Conservation (phyloP, 2,329 filamentous ascomycete species). For the Xylaria sp. region DNA sequence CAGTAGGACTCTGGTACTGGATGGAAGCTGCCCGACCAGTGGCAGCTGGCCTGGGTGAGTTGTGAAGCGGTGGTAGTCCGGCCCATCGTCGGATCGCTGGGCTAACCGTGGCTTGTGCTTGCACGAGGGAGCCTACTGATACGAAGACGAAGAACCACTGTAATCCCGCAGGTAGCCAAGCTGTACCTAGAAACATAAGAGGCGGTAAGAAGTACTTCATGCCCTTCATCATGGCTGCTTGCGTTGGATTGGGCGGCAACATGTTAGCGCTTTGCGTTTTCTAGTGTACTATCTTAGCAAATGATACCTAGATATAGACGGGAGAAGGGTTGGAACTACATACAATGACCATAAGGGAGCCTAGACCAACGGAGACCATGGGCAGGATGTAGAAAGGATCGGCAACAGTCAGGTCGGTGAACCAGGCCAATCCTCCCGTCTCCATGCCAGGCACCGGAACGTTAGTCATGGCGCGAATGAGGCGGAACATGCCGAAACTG, state of each 20-base stretch:
- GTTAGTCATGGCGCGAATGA: conserved; percentile 76
- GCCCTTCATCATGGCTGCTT: conserved; percentile 53
- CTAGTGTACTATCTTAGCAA: conserved; percentile 33
- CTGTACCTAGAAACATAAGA: conserved; percentile 57
- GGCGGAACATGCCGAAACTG: conserved; percentile 82
- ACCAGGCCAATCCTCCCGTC: conserved; percentile 78
- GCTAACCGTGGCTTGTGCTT: conserved; percentile 54
- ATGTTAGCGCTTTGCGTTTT: conserved; percentile 40
- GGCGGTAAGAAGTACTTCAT: conserved; percentile 58
- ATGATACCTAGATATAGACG: neutral
- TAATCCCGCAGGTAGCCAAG: conserved; percentile 59
- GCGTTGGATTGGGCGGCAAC: conserved; percentile 45
- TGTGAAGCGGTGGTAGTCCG: conserved; percentile 52
- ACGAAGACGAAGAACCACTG: conserved; percentile 61
- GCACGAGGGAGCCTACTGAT: conserved; percentile 47
- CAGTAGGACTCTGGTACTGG: conserved; percentile 30
- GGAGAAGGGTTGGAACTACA: conserved; percentile 39
- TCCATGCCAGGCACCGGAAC: conserved; percentile 85
- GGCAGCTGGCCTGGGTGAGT: neutral
- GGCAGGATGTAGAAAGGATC: conserved; percentile 87
- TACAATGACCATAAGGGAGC: conserved; percentile 70
- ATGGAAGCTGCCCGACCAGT: neutral
- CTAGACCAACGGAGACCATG: conserved; percentile 63
- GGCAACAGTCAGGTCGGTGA: conserved; percentile 76
- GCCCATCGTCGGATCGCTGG: conserved; percentile 53